Evolutionary conservation across 2,329 filamentous ascomycete genomes (phyloP).

Genomic region (Diplodia scrobiculata): DNA sequence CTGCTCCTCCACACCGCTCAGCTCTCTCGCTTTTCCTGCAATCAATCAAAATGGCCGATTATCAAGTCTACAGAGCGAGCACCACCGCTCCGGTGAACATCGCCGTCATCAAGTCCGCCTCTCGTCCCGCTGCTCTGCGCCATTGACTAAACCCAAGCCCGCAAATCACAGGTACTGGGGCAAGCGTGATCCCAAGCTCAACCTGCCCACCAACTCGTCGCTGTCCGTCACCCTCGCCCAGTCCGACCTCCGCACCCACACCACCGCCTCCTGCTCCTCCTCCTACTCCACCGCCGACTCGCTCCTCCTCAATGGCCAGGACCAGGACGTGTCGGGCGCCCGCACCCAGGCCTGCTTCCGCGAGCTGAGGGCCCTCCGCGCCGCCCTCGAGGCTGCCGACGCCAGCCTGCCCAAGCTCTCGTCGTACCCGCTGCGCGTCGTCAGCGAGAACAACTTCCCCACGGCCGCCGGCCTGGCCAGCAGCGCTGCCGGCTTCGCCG

Average conservation of each 20-base stretch:
- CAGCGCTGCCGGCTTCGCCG: constrained; percentile 67
- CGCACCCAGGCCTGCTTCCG: constrained; percentile 94
- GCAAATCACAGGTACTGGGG: constrained; percentile 76
- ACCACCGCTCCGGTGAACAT: constrained; percentile 98
- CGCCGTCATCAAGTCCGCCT: constrained; percentile 83
- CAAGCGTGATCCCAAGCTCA: constrained; percentile 89
- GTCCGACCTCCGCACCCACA: constrained; percentile 89
- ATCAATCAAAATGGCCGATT: constrained; percentile 44
- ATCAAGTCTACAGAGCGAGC: constrained; percentile 78
- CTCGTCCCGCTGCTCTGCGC: constrained; percentile 32
- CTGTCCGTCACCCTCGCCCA: constrained; percentile 96
- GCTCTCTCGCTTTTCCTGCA: neutral
- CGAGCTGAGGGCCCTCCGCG: constrained; percentile 76
- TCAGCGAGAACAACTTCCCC: constrained; percentile 98
- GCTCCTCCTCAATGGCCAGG: constrained; percentile 80
- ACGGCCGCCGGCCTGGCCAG: constrained; percentile 84
- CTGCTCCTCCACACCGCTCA: constrained; percentile 22
- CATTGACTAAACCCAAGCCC: constrained; percentile 21
- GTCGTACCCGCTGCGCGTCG: constrained; percentile 74
- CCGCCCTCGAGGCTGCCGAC: constrained; percentile 71
- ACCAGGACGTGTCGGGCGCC: constrained; percentile 81
- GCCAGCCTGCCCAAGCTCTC: constrained; percentile 80
- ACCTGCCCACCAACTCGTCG: constrained; percentile 96
- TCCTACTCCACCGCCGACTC: constrained; percentile 67
- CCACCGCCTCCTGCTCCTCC: constrained; percentile 86